Evolutionary conservation across 352 stramenopile species (phyloP), one percentile per base, ranked within the genome.

Genomic region (Globisporangium paddicum): DNA sequence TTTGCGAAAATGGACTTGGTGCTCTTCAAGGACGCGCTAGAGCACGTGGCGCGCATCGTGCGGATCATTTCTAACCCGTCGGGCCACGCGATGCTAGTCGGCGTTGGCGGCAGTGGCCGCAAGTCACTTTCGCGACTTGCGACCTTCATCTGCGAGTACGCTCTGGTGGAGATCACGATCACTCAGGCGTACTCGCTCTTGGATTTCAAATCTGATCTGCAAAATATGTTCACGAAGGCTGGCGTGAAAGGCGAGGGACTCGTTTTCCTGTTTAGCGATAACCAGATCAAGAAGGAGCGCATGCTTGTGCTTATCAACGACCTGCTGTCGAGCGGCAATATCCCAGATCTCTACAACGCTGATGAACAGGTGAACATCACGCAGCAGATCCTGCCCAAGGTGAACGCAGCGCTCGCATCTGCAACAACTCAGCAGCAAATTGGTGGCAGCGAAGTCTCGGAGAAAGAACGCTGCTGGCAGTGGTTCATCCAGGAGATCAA

Each of bases 291-390:
- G 55, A 96, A 98, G 55, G 94, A 98, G 49, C 74, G 90, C 9
- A 98, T 98, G 82, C 86, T 98, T 7, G 91, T 98, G 30, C 88
- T 91, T 50, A 75, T 98, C 42, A 98, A 98, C 60, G 95, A 98
- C 59, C 61, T 98, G 30, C 67, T 98, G 2, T 95, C 90, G 1
- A 96, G 77, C 19, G 95, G 93, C 26, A 93, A 93, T 55, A 90
- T 98, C 34, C 87, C 91, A 0, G 95, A 98, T 60, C 75, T 98
- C 2, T 98, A 97, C 62, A 91, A 73, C 8, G 37, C 64, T 32
- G 95, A 98, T 46, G 95, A 98, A 52, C 87, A 97, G 32, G 78
- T 96, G 30, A 85, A 70, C 28, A 86, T 98, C 47, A 79, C 94
- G 32, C 93, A 97, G 66, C 80, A 93, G 44, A 71, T 98, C 16